Evolutionary conservation across 2,329 filamentous ascomycete species (phyloP).

Genomic region (Phyllachora maydis): DNA sequence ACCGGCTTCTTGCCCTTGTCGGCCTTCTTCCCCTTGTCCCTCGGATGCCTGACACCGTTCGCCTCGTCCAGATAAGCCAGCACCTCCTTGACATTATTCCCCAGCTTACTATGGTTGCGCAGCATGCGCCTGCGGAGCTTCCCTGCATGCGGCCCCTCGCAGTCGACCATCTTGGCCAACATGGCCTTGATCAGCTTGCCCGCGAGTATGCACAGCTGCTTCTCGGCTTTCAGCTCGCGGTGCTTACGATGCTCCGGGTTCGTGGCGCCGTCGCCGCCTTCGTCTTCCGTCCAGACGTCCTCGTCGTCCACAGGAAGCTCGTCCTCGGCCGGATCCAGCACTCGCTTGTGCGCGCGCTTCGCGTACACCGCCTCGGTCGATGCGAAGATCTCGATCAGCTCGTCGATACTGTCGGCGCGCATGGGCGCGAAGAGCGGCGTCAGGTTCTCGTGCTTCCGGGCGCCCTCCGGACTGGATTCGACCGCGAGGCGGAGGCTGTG

Average conservation of each 20-base stretch:
- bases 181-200: slow-evolving; percentile 71
- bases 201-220: slow-evolving; percentile 67
- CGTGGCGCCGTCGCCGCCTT: slow-evolving; percentile 24
- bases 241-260: slow-evolving; percentile 26
- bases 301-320: slow-evolving; percentile 51
- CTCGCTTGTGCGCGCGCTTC: slow-evolving; percentile 41
- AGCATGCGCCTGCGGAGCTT: slow-evolving; percentile 51
- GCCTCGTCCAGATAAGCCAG: slow-evolving; percentile 59
- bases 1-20: slow-evolving; percentile 17
- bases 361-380: slow-evolving; percentile 59
- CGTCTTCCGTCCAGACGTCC: slow-evolving; percentile 33
- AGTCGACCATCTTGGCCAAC: slow-evolving; percentile 53
- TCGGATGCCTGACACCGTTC: slow-evolving; percentile 28
- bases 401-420: slow-evolving; percentile 36
- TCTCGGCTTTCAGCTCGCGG: slow-evolving; percentile 57
- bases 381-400: slow-evolving; percentile 59
- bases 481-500: slow-evolving; percentile 42
- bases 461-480: slow-evolving; percentile 17
- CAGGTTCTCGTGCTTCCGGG: slow-evolving; percentile 30
- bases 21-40: slow-evolving; percentile 8
- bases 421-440: slow-evolving; percentile 49
- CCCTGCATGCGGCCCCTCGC: slow-evolving; percentile 33
- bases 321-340: slow-evolving; percentile 46
- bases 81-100: slow-evolving; percentile 70
- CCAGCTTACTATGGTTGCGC: slow-evolving; percentile 63